Conservation (phyloP, 805 yeast species). For the Candida montana region DNA sequence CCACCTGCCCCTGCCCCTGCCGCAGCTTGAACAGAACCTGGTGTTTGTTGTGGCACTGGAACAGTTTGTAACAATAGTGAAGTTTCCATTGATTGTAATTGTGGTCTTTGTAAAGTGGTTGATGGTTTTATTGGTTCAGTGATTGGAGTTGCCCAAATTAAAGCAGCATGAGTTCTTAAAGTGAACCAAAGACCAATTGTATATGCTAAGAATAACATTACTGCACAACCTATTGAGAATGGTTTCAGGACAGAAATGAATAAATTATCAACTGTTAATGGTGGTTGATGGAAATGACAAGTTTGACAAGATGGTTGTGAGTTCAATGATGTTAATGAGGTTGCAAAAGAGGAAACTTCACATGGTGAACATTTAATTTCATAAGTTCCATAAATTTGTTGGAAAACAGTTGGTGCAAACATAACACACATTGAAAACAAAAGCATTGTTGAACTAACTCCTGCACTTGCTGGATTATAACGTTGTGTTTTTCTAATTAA, state of each 20-base stretch:
- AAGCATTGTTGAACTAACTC: slow-evolving; percentile 94
- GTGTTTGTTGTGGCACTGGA: background rate
- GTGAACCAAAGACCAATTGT: slow-evolving; percentile 89
- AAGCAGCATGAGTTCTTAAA: slow-evolving; percentile 89
- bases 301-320: slow-evolving; percentile 48
- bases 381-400: slow-evolving; percentile 85
- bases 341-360: no score
- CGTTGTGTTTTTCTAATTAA: slow-evolving; percentile 86
- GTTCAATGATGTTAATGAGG: no score
- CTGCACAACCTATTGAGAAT: slow-evolving; percentile 73
- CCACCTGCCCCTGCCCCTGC: no score
- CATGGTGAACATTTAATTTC: slow-evolving; percentile 69
- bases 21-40: no score
- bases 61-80: background rate
- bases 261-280: slow-evolving; percentile 61
- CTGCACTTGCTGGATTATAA: slow-evolving; percentile 94
- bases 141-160: slow-evolving; percentile 82
- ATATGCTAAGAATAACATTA: slow-evolving; percentile 77
- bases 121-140: slow-evolving; percentile 20
- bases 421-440: slow-evolving; percentile 85
- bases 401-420: slow-evolving; percentile 87
- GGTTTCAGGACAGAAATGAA: slow-evolving; percentile 73
- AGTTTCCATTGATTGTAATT: background rate
- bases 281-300: slow-evolving; percentile 77
- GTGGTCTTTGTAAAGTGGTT: slow-evolving; percentile 6